These are phyloP conservation scores for Mucor plumbeus DNA, from an alignment of 371 early-diverging fungal species.

Conservation along the genomic window DNA sequence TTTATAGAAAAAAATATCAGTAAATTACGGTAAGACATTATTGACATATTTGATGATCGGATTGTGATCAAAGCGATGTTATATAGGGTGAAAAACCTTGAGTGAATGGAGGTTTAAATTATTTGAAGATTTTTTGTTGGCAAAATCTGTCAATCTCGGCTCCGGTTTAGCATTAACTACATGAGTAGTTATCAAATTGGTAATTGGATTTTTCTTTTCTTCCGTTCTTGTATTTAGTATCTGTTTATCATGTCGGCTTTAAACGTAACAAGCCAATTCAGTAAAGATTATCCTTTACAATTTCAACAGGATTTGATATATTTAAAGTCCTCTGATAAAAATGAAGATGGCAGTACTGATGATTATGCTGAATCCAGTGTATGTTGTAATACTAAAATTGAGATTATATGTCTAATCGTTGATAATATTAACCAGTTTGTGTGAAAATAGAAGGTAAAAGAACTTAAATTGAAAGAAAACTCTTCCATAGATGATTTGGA, in stretches of 20 bases:
- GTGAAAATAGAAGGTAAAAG: neutral
- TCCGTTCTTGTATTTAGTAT: neutral
- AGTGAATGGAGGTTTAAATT: no score
- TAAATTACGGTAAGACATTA: neutral
- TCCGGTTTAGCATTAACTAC: neutral
- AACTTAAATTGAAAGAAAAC: neutral
- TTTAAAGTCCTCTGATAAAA: neutral
- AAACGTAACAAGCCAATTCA: neutral
- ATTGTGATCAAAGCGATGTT: neutral
- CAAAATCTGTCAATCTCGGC: neutral
- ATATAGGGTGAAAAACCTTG: neutral
- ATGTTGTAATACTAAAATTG: neutral
- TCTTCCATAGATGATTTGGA: neutral
- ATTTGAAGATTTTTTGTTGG: slow-evolving; percentile 5
- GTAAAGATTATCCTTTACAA: neutral
- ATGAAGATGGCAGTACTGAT: neutral
- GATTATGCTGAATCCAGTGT: neutral
- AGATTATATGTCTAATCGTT: neutral
- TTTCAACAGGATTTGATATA: neutral
- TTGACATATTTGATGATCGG: neutral
- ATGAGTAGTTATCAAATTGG: neutral
- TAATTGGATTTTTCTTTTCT: neutral
- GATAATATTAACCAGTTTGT: neutral
- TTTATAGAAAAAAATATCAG: slow-evolving; percentile 3
- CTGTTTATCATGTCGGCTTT: neutral